These are phyloP conservation scores for Fusarium globosum DNA, from an alignment of 2,329 filamentous ascomycete species.

Conservation along the genomic window DNA sequence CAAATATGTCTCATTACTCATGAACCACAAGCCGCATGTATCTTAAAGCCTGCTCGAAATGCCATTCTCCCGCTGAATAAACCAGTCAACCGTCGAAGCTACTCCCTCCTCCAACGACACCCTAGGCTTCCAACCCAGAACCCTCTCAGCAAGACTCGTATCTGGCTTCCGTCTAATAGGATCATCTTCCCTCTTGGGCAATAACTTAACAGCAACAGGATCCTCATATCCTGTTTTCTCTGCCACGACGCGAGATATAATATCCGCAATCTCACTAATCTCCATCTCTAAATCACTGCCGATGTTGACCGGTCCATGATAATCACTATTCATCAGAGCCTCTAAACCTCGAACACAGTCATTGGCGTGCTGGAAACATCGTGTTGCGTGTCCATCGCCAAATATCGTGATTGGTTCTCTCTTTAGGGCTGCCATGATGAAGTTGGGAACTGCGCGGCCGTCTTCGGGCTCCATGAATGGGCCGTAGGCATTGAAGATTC, in stretches of 20 bases:
- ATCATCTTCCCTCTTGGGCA: conserved; percentile 33
- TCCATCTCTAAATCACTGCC: conserved; percentile 34
- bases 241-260: conserved; percentile 27
- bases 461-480: conserved; percentile 27
- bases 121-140: conserved; percentile 26
- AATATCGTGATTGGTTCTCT: conserved; percentile 32
- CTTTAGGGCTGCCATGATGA: conserved; percentile 31
- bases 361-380: conserved; percentile 26
- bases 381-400: conserved; percentile 29
- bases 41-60: conserved; percentile 20
- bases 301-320: conserved; percentile 28
- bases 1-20: background rate
- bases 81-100: conserved; percentile 32
- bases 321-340: conserved; percentile 35
- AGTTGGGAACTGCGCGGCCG: conserved; percentile 34
- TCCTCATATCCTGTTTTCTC: conserved; percentile 10
- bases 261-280: conserved; percentile 25
- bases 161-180: conserved; percentile 31
- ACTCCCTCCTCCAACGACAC: conserved; percentile 27
- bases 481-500: conserved; percentile 38
- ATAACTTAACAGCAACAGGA: conserved; percentile 10
- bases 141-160: conserved; percentile 11
- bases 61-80: conserved; percentile 17
- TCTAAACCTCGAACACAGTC: conserved; percentile 28
- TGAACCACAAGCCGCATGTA: fast-evolving